Percentiles rank a stretch among this genome's conserved stretches.
phyloP scores from a whole-genome alignment of 2,329 filamentous ascomycete genomes.

The Pestalotiopsis sp. region DNA sequence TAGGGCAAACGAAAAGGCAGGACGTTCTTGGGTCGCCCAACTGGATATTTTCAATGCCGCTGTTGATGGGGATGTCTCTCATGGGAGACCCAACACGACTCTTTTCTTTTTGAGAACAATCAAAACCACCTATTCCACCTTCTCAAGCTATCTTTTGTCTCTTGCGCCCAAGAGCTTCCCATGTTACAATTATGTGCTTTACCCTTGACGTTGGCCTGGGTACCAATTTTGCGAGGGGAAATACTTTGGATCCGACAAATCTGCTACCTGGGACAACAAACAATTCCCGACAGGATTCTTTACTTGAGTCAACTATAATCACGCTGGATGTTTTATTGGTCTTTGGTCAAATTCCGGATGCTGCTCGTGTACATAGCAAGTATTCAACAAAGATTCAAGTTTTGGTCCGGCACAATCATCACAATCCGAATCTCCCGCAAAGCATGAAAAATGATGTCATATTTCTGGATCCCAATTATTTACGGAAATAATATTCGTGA shows the following conservation, averaged over 20 bases:
- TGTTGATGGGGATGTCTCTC: constrained; percentile 10
- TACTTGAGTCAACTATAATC: constrained; percentile 1
- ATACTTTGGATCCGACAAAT: not conserved
- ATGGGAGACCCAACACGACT: constrained; percentile 12
- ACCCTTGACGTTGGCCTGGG: constrained; percentile 19
- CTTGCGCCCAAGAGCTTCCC: constrained; percentile 23
- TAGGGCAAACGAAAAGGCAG: constrained; percentile 16
- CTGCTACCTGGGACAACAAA: too few species aligned
- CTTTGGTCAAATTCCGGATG: constrained; percentile 18
- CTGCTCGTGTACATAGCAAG: constrained; percentile 17
- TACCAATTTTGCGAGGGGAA: constrained; percentile 17
- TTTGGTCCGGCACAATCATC: constrained; percentile 27
- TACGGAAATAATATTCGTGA: not conserved
- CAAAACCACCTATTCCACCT: constrained; percentile 17
- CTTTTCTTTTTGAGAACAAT: constrained; percentile 18
- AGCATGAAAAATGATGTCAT: not conserved
- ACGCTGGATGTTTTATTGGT: constrained; percentile 33
- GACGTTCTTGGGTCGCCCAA: constrained; percentile 6
- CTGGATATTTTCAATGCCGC: not conserved
- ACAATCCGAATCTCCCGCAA: not conserved
- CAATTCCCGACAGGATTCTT: not conserved
- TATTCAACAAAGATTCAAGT: constrained; percentile 26
- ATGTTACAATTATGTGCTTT: constrained; percentile 18
- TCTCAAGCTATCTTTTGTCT: constrained; percentile 11
- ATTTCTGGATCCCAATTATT: not conserved